phyloP scores from a whole-genome alignment of 306 rosid species.

The Crotalaria pallida region DNA sequence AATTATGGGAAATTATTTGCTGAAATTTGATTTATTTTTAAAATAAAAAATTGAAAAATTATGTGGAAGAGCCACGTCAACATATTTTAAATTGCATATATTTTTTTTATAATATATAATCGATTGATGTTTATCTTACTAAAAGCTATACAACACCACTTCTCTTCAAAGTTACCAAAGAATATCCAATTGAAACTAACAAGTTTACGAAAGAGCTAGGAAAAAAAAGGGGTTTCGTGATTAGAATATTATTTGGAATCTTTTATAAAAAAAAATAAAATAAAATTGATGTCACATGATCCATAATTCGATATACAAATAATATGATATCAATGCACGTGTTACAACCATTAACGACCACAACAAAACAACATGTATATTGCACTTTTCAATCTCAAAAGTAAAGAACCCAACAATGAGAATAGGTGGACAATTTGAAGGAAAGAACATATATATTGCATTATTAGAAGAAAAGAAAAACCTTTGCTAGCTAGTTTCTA shows the following conservation, averaged over 20 bases:
- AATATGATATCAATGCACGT: too few relatives aligned
- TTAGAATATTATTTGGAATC: neutral
- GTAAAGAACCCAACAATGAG: neutral
- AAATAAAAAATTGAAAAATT: too few relatives aligned
- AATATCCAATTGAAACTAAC: neutral
- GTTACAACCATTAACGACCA: neutral
- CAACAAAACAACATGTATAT: neutral
- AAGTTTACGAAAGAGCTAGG: neutral
- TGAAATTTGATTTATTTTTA: too few relatives aligned
- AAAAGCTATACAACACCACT: neutral
- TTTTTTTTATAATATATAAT: too few relatives aligned
- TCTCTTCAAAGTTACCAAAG: neutral
- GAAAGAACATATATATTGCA: too few relatives aligned
- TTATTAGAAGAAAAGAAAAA: too few relatives aligned
- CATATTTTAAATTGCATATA: too few relatives aligned
- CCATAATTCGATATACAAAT: neutral
- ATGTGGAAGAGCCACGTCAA: too few relatives aligned
- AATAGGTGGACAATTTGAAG: neutral
- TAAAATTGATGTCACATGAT: neutral
- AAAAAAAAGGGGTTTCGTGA: neutral
- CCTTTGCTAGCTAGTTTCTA: too few relatives aligned
- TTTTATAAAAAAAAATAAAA: neutral
- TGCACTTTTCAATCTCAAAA: too few relatives aligned
- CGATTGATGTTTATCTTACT: neutral
- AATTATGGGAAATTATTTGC: too few relatives aligned